Evolutionary conservation across 805 yeast species (phyloP).

Genomic region (Saccharomycopsis microspora): DNA sequence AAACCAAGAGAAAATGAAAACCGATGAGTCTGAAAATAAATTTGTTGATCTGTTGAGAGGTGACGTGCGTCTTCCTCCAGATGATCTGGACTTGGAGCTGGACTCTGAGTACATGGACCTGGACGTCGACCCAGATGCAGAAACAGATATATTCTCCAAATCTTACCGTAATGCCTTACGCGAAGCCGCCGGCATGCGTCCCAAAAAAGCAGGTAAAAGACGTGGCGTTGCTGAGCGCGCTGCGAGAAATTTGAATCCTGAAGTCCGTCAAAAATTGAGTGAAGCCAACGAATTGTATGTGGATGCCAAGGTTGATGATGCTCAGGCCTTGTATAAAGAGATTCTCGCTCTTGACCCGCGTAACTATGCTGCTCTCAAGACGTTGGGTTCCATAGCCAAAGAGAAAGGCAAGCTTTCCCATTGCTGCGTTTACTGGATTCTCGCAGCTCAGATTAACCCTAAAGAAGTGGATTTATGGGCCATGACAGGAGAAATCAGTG

Average conservation of each 20-base stretch:
- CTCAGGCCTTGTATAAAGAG: conserved; percentile 47
- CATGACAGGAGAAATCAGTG: conserved; percentile 57
- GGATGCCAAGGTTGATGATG: conserved; percentile 43
- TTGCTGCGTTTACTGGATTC: conserved; percentile 70
- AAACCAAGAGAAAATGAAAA: background rate
- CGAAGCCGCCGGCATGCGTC: conserved; percentile 51
- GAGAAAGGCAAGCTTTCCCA: conserved; percentile 55
- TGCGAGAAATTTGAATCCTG: conserved; percentile 51
- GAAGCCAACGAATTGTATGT: conserved; percentile 78
- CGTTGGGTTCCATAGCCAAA: conserved; percentile 75
- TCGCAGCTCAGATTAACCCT: conserved; percentile 70
- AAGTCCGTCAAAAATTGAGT: conserved; percentile 52
- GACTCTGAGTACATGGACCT: conserved; percentile 7
- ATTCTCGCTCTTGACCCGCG: conserved; percentile 71
- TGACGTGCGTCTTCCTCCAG: conserved; percentile 16
- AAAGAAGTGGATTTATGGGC: conserved; percentile 74
- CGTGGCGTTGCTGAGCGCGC: conserved; percentile 21
- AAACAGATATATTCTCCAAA: conserved; percentile 21
- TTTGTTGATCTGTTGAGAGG: too few species aligned
- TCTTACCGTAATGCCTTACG: conserved; percentile 50
- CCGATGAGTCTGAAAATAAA: background rate
- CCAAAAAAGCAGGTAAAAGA: conserved; percentile 20
- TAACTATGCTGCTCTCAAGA: conserved; percentile 76
- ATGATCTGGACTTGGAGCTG: background rate
- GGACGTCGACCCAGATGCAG: conserved; percentile 21